A percentile compares a stretch with the other conserved stretches of the same genome.
Evolutionary conservation across 768 basidiomycete species (phyloP).

Genomic region (Lentinula aciculospora): DNA sequence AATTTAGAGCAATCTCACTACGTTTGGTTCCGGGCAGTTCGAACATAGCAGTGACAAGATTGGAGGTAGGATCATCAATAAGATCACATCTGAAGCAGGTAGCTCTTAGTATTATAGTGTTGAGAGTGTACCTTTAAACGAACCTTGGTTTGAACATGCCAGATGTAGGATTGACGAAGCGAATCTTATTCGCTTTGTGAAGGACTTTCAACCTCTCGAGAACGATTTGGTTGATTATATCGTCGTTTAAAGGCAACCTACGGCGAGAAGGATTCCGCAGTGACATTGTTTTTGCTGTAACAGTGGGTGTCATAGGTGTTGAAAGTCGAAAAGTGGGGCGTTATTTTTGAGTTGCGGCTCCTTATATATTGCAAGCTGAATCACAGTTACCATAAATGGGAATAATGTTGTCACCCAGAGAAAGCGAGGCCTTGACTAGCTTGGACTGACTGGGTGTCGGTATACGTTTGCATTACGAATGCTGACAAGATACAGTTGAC

Average conservation of each 20-base stretch:
- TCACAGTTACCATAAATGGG: not conserved
- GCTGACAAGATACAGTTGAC: not conserved
- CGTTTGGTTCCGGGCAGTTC: constrained; percentile 3
- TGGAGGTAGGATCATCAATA: not conserved
- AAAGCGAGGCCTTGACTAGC: not conserved
- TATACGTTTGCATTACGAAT: not conserved
- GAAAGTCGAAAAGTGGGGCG: not conserved
- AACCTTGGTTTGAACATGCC: not conserved
- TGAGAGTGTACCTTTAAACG: not conserved
- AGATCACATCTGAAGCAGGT: not conserved
- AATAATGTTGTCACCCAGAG: not conserved
- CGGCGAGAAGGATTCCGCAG: not conserved
- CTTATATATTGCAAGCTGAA: not conserved
- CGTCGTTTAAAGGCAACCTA: not conserved
- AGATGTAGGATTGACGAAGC: not conserved
- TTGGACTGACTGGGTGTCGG: too few species aligned
- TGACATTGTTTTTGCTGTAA: not conserved
- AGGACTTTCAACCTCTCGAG: not conserved
- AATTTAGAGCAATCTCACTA: not conserved
- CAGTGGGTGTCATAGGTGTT: not conserved
- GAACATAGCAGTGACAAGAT: not conserved
- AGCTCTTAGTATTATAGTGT: not conserved
- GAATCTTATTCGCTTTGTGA: not conserved
- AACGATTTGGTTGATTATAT: not conserved
- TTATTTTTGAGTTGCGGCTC: not conserved